Conservation (phyloP, 106 monocot genomes). For the Cymbidium sinense region DNA sequence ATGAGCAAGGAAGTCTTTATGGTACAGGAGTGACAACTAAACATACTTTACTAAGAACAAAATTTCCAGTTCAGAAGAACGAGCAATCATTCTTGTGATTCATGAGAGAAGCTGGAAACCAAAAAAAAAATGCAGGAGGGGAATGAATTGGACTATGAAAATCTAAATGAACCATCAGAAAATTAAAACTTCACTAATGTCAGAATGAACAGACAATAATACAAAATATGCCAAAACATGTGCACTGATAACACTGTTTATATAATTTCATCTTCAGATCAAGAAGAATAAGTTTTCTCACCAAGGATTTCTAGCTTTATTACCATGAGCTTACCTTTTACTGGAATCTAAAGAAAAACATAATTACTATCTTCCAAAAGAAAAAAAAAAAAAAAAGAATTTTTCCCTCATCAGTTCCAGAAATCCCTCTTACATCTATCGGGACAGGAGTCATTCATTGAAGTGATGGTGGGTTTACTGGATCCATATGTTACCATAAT, state of each 20-base stretch:
- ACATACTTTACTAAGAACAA: not conserved
- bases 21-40: not conserved
- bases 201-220: not conserved
- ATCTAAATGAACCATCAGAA: not conserved
- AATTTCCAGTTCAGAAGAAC: not conserved
- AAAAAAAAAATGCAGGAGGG: not conserved
- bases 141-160: not conserved
- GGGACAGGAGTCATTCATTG: slow-evolving; percentile 3
- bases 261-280: not conserved
- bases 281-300: not conserved
- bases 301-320: slow-evolving; percentile 1
- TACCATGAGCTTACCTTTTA: slow-evolving; percentile 4
- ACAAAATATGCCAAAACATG: not conserved
- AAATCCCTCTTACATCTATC: not conserved
- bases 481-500: slow-evolving; percentile 56
- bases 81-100: too few species aligned
- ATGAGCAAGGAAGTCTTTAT: not conserved
- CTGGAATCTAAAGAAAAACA: slow-evolving; percentile 1
- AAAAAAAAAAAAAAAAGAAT: not conserved
- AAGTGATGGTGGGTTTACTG: slow-evolving; percentile 11
- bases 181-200: not conserved
- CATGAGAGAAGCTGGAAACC: not conserved
- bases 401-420: not conserved
- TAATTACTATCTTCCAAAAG: not conserved
- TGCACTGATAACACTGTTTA: not conserved